These are phyloP conservation scores for Mycena citricolor DNA, from an alignment of 1,284 basidiomycete species.

Conservation along the genomic window DNA sequence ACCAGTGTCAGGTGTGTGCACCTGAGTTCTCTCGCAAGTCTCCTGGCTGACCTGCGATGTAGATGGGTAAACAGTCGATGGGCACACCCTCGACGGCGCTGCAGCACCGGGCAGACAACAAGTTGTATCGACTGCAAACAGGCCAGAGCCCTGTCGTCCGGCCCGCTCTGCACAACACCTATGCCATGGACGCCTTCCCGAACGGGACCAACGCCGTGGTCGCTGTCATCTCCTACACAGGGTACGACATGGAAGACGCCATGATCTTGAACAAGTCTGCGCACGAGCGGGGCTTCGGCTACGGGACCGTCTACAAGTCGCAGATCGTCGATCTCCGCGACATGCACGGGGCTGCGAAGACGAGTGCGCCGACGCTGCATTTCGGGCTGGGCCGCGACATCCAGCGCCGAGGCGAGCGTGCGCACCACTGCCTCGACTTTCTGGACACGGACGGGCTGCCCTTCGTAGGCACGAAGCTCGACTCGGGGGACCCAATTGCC, in stretches of 20 bases:
- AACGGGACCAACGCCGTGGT: conserved; percentile 99
- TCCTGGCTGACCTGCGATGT: conserved; percentile 11
- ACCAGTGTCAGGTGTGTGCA: conserved; percentile 74
- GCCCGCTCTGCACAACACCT: conserved; percentile 90
- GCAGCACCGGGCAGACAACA: conserved; percentile 95
- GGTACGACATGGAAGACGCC: conserved; percentile 99
- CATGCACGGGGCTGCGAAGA: conserved; percentile 63
- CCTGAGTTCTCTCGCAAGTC: conserved; percentile 1
- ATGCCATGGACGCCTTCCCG: conserved; percentile 98
- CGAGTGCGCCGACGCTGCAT: conserved; percentile 62
- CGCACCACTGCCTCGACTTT: conserved; percentile 57
- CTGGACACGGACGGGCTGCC: conserved; percentile 89
- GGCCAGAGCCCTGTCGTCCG: conserved; percentile 96
- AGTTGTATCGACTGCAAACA: conserved; percentile 94
- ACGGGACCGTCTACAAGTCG: conserved; percentile 97
- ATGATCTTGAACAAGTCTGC: conserved; percentile 99
- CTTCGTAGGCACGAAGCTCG: conserved; percentile 69
- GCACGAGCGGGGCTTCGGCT: conserved; percentile 96
- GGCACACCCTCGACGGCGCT: conserved; percentile 95
- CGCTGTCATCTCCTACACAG: conserved; percentile 99
- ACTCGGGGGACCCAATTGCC: conserved; percentile 78
- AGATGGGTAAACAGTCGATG: conserved; percentile 99
- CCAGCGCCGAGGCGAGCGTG: conserved; percentile 50
- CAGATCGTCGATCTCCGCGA: conserved; percentile 91
- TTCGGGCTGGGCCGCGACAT: conserved; percentile 89